Evolutionary conservation across 345 rosid genomes (phyloP).

Genomic region (Pseudoturritis turrita): DNA sequence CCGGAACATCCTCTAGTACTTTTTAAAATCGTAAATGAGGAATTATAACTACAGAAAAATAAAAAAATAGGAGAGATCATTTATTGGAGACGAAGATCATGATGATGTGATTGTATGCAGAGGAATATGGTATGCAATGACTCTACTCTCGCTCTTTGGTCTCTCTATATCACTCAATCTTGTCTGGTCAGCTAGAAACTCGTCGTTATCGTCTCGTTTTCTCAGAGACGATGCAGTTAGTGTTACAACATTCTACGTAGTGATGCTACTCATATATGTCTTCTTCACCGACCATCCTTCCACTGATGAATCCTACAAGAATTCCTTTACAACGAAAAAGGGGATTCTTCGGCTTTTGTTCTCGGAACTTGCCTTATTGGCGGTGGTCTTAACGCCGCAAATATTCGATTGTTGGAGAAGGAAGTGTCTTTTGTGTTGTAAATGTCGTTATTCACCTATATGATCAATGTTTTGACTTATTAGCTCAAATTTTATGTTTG

Average conservation of each 20-base stretch:
- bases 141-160: slow-evolving; percentile 15
- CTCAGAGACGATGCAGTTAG: slow-evolving; percentile 10
- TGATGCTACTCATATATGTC: background rate
- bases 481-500: too few species aligned
- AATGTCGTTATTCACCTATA: background rate
- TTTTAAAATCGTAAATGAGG: too few species aligned
- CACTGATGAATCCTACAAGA: background rate
- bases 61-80: background rate
- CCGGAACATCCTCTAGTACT: too few species aligned
- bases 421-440: background rate
- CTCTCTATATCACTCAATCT: slow-evolving; percentile 16
- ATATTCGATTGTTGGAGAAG: background rate
- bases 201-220: too few species aligned
- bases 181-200: background rate
- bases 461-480: too few species aligned
- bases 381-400: too few species aligned
- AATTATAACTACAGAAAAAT: too few species aligned
- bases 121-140: background rate
- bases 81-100: background rate
- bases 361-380: too few species aligned
- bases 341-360: background rate
- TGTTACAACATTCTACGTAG: slow-evolving; percentile 5
- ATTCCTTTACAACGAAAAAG: background rate
- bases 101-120: background rate
- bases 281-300: background rate